Evolutionary conservation across 805 yeast genomes (phyloP).

Genomic region (Trichomonascus vanleenenianus): DNA sequence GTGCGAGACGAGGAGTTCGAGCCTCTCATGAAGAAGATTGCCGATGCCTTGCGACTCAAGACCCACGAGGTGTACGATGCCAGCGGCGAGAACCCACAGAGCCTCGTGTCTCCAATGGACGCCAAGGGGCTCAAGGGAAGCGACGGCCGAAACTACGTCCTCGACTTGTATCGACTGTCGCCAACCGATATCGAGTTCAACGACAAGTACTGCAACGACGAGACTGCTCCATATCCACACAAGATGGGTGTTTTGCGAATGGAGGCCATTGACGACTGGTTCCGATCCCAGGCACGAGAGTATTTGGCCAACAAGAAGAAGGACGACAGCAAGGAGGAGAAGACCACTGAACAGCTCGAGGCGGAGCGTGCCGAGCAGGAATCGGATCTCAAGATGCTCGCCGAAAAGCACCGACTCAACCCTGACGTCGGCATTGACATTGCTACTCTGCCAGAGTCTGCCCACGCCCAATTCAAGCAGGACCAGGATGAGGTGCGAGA

Average conservation of each 20-base stretch:
- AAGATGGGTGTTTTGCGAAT: conserved; percentile 69
- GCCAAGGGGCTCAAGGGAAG: conserved; percentile 81
- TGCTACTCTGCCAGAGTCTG: conserved; percentile 31
- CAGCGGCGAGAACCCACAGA: conserved; percentile 37
- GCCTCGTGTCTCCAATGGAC: conserved; percentile 62
- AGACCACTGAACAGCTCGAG: conserved; percentile 27
- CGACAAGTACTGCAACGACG: conserved; percentile 43
- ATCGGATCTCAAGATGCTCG: conserved; percentile 32
- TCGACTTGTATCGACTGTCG: conserved; percentile 76
- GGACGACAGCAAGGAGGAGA: conserved; percentile 18
- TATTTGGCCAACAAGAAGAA: conserved; percentile 26
- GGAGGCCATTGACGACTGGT: conserved; percentile 90
- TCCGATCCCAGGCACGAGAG: conserved; percentile 56
- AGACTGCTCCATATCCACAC: conserved; percentile 62
- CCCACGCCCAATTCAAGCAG: conserved; percentile 31
- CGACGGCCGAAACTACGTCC: conserved; percentile 75
- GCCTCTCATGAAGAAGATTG: conserved; percentile 48
- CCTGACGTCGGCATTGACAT: conserved; percentile 59
- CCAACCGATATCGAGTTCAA: conserved; percentile 78
- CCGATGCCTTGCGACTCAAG: conserved; percentile 72
- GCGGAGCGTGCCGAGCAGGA: conserved; percentile 32
- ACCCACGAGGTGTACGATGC: conserved; percentile 48
- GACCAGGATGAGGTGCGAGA: conserved; percentile 63
- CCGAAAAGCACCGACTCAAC: conserved; percentile 53
- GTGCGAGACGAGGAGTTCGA: conserved; percentile 46